phyloP scores from a whole-genome alignment of 345 rosid species.

The Streptanthus diversifolius region DNA sequence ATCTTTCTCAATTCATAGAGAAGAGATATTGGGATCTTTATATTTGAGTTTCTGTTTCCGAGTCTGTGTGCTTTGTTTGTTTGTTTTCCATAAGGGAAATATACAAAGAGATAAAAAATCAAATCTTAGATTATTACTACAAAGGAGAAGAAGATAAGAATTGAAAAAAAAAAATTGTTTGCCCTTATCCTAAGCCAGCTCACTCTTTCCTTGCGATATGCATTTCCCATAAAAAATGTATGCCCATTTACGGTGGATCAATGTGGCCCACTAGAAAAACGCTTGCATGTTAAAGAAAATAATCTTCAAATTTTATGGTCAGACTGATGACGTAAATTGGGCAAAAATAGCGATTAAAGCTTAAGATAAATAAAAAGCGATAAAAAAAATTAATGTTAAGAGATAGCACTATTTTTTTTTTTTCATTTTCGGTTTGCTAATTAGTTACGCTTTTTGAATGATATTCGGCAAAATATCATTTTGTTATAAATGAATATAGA shows the following conservation, averaged over 20 bases:
- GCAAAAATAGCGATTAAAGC: too few relatives aligned
- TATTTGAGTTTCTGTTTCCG: slow-evolving; percentile 12
- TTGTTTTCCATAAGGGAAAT: neutral
- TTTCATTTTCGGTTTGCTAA: too few relatives aligned
- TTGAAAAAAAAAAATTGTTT: neutral
- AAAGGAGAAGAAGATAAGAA: neutral
- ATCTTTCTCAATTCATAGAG: neutral
- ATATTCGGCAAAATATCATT: too few relatives aligned
- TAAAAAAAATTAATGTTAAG: too few relatives aligned
- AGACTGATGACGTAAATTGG: too few relatives aligned
- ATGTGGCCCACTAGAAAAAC: neutral
- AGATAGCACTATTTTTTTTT: too few relatives aligned
- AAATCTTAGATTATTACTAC: neutral
- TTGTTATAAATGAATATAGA: too few relatives aligned
- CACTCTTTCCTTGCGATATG: neutral
- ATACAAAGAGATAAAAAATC: neutral
- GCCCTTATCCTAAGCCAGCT: slow-evolving; percentile 21
- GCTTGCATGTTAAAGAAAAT: too few relatives aligned
- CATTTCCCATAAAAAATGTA: neutral
- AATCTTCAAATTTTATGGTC: too few relatives aligned
- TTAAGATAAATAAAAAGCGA: too few relatives aligned
- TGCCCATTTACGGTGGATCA: neutral
- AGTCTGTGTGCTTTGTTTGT: neutral
- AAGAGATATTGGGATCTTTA: neutral
- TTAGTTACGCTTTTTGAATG: too few relatives aligned